Conservation (phyloP, 129 eudicot genomes). For the Artemisia annua region DNA sequence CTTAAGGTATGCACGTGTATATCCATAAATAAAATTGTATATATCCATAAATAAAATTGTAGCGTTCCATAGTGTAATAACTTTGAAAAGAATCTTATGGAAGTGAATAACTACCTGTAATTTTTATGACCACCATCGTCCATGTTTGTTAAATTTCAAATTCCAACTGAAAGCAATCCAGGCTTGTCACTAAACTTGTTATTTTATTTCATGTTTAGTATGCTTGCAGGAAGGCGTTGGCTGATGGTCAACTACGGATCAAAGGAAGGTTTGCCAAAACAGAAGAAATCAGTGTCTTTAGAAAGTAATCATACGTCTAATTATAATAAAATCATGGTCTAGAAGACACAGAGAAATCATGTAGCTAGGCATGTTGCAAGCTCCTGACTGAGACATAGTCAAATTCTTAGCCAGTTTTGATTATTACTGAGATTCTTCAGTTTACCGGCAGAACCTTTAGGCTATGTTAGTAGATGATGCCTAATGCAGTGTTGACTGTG, state of each 20-base stretch:
- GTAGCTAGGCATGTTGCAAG: neutral
- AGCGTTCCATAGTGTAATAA: neutral
- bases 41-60: neutral
- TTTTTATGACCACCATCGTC: too few species aligned
- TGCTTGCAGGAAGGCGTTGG: constrained; percentile 91
- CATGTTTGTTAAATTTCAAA: too few species aligned
- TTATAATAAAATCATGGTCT: neutral
- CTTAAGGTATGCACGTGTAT: neutral
- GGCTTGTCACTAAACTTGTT: constrained; percentile 5
- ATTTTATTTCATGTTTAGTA: constrained; percentile 50
- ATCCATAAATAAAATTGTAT: too few species aligned
- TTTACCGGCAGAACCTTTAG: neutral
- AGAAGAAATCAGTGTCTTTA: constrained; percentile 39
- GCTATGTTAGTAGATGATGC: neutral
- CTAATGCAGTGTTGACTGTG: neutral
- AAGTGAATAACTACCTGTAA: too few species aligned
- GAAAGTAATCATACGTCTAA: constrained; percentile 31
- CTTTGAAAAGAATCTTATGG: too few species aligned
- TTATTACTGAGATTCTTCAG: neutral
- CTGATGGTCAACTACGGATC: constrained; percentile 87
- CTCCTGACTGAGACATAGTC: neutral
- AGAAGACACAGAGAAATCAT: constrained; percentile 18
- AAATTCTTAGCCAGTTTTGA: neutral
- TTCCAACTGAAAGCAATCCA: neutral
- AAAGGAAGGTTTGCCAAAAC: constrained; percentile 90